Conservation (phyloP, 345 rosid species). For the Lumnitzera racemosa region DNA sequence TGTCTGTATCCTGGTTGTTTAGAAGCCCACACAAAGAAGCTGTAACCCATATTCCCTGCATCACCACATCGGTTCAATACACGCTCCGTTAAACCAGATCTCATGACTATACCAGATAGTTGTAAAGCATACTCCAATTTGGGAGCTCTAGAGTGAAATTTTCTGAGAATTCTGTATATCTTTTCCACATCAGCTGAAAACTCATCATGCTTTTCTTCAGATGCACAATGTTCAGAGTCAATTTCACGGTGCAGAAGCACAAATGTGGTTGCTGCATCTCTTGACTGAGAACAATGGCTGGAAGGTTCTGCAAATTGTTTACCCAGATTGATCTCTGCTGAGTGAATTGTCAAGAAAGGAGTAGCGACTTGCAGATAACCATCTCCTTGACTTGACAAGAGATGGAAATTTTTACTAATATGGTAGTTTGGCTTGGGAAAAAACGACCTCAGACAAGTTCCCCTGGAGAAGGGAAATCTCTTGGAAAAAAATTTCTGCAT, state of each 20-base stretch:
- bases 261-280: slow-evolving; percentile 20
- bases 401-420: no score
- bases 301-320: background rate
- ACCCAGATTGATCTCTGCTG: no score
- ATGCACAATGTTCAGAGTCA: slow-evolving; percentile 11
- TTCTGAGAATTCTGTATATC: slow-evolving; percentile 60
- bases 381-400: no score
- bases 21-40: slow-evolving; percentile 75
- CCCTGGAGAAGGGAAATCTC: no score
- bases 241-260: slow-evolving; percentile 43
- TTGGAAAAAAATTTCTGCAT: no score
- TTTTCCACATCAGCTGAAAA: slow-evolving; percentile 75
- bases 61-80: slow-evolving; percentile 88
- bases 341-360: no score
- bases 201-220: slow-evolving; percentile 31
- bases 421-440: no score
- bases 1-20: slow-evolving; percentile 68
- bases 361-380: no score
- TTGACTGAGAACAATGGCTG: background rate
- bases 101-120: slow-evolving; percentile 61
- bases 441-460: no score
- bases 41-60: slow-evolving; percentile 80
- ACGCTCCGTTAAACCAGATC: slow-evolving; percentile 66
- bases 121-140: slow-evolving; percentile 72
- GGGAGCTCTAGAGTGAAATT: slow-evolving; percentile 61